phyloP scores from a whole-genome alignment of 306 rosid species.

The Pyrus bretschneideri region DNA sequence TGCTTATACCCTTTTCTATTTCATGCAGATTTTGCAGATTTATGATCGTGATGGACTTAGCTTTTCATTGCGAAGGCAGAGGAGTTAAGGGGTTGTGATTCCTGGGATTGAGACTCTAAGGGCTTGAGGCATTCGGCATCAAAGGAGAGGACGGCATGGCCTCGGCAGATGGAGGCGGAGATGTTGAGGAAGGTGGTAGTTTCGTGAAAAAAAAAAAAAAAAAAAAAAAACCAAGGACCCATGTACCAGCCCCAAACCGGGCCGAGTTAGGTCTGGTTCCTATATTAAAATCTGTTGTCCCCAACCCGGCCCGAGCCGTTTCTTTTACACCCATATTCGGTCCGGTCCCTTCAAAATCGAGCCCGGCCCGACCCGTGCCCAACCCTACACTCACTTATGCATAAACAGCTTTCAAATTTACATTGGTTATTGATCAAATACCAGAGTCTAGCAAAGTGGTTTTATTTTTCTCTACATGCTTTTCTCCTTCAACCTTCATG shows the following conservation, averaged over 20 bases:
- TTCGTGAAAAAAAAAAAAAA: neutral
- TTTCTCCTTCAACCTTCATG: neutral
- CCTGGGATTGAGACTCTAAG: neutral
- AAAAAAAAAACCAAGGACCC: no score
- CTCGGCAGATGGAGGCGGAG: constrained; percentile 43
- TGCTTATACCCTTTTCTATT: neutral
- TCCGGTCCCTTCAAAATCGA: no score
- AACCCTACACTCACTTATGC: no score
- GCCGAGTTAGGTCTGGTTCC: no score
- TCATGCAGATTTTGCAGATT: constrained; percentile 38
- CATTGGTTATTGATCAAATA: no score
- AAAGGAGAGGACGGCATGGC: constrained; percentile 40
- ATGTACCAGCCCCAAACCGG: no score
- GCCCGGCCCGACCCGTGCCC: no score
- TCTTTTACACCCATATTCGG: no score
- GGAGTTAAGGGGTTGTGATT: neutral
- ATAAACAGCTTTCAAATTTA: no score
- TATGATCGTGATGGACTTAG: constrained; percentile 95
- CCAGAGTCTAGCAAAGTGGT: no score
- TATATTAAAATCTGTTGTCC: no score
- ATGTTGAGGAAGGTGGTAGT: constrained; percentile 29
- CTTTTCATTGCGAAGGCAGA: neutral
- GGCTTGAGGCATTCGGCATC: constrained; percentile 18
- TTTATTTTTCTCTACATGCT: neutral
- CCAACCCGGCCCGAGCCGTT: no score